phyloP scores from a whole-genome alignment of 2,329 filamentous ascomycete species.

The Karstenula rhodostoma region DNA sequence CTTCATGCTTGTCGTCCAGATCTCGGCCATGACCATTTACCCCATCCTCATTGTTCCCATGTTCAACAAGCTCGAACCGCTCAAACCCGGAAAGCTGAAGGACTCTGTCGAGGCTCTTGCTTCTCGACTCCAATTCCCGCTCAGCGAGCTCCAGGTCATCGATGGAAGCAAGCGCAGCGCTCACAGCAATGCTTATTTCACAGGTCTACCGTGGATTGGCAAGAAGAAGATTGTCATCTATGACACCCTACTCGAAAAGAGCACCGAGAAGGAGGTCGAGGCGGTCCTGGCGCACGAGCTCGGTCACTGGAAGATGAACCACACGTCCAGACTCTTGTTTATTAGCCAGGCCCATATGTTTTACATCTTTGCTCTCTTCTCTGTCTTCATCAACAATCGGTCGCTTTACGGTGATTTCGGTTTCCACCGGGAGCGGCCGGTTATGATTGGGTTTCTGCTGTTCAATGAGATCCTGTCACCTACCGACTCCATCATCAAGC shows the following conservation, averaged over 20 bases:
- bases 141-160: constrained; percentile 93
- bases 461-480: constrained; percentile 97
- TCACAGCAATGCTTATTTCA: constrained; percentile 95
- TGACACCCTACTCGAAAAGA: constrained; percentile 97
- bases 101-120: constrained; percentile 85
- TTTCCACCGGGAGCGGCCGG: constrained; percentile 82
- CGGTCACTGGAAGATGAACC: constrained; percentile 94
- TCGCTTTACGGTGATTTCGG: constrained; percentile 93
- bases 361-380: constrained; percentile 96
- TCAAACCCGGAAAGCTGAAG: constrained; percentile 88
- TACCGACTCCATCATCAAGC: constrained; percentile 93
- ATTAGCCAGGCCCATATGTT: constrained; percentile 88
- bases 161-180: constrained; percentile 88
- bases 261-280: constrained; percentile 87
- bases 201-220: constrained; percentile 83
- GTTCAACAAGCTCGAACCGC: constrained; percentile 97
- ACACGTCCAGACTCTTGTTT: constrained; percentile 89
- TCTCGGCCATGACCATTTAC: constrained; percentile 96
- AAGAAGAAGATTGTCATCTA: constrained; percentile 99
- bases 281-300: constrained; percentile 95
- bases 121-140: constrained; percentile 84
- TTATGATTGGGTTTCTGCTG: constrained; percentile 95
- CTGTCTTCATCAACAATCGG: constrained; percentile 94
- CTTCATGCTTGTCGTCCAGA: constrained; percentile 86
- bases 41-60: constrained; percentile 91